These are phyloP conservation scores for Hirsutella thompsonii DNA, from an alignment of 2,329 filamentous ascomycete species.

Conservation along the genomic window DNA sequence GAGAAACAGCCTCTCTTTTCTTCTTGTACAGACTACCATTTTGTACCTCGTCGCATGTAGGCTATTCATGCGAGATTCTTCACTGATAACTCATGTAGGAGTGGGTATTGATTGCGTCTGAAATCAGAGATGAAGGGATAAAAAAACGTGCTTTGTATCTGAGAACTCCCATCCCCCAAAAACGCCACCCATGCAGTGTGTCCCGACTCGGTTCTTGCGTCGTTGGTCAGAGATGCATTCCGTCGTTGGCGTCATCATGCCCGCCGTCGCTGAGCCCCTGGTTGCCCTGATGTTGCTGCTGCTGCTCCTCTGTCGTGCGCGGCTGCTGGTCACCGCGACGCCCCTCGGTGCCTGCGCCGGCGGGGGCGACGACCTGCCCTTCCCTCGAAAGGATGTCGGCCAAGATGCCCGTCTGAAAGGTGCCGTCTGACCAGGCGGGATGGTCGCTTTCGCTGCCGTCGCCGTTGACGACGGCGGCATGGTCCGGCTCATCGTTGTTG, in stretches of 20 bases:
- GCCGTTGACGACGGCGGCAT: not conserved
- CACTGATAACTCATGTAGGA: not conserved
- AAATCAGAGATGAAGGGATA: no score
- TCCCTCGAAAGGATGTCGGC: no score
- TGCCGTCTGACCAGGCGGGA: constrained; percentile 48
- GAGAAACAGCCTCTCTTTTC: not conserved
- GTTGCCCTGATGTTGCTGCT: not conserved
- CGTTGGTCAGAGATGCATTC: constrained; percentile 42
- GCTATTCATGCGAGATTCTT: not conserved
- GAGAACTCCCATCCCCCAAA: not conserved
- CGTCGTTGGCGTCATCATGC: constrained; percentile 36
- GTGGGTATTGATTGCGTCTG: not conserved
- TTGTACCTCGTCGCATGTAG: not conserved
- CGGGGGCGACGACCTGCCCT: constrained; percentile 27
- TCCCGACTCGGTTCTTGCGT: not conserved
- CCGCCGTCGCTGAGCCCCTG: constrained; percentile 21
- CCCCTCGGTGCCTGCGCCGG: constrained; percentile 3
- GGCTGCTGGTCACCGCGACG: no score
- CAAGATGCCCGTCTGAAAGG: constrained; percentile 49
- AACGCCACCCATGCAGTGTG: constrained; percentile 2
- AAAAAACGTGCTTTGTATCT: not conserved
- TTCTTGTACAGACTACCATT: not conserved
- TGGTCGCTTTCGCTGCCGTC: constrained; percentile 10
- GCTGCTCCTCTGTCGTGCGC: no score
- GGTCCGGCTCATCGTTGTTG: constrained; percentile 1